These are phyloP conservation scores for Phytophthora pistaciae DNA, from an alignment of 352 stramenopile species.

Conservation along the genomic window DNA sequence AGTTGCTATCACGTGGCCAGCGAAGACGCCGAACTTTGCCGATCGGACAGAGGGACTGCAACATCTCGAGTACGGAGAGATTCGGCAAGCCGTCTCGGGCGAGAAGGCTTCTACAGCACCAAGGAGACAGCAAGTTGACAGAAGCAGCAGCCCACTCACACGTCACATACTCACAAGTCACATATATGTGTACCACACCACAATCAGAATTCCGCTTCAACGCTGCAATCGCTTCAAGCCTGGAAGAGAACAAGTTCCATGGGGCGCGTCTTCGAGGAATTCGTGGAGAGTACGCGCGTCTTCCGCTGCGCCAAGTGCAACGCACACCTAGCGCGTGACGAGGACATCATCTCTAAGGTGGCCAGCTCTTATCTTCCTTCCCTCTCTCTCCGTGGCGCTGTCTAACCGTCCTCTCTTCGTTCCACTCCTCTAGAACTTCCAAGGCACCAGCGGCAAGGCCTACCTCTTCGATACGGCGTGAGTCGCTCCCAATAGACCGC, in stretches of 20 bases:
- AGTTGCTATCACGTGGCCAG: constrained; percentile 11
- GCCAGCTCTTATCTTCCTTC: neutral
- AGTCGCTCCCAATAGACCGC: neutral
- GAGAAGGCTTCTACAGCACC: neutral
- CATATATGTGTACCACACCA: constrained; percentile 9
- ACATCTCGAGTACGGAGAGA: neutral
- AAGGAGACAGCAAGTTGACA: too few species aligned
- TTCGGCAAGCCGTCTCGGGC: neutral
- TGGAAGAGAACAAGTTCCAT: constrained; percentile 36
- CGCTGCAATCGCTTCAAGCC: constrained; percentile 15
- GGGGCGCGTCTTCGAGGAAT: constrained; percentile 90
- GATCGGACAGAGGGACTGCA: neutral
- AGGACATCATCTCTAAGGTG: constrained; percentile 97
- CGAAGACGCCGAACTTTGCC: neutral
- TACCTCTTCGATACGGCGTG: constrained; percentile 94
- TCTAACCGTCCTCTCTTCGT: neutral
- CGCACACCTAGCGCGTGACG: constrained; percentile 91
- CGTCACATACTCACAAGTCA: neutral
- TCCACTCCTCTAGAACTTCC: constrained; percentile 70
- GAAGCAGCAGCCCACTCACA: too few species aligned
- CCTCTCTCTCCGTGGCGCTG: neutral
- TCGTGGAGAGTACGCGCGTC: constrained; percentile 90
- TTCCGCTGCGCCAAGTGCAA: constrained; percentile 93
- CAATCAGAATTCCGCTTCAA: neutral
- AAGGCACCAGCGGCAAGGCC: constrained; percentile 87